These are phyloP conservation scores for Penicillium crustosum DNA, from an alignment of 2,329 filamentous ascomycete species.

Conservation along the genomic window DNA sequence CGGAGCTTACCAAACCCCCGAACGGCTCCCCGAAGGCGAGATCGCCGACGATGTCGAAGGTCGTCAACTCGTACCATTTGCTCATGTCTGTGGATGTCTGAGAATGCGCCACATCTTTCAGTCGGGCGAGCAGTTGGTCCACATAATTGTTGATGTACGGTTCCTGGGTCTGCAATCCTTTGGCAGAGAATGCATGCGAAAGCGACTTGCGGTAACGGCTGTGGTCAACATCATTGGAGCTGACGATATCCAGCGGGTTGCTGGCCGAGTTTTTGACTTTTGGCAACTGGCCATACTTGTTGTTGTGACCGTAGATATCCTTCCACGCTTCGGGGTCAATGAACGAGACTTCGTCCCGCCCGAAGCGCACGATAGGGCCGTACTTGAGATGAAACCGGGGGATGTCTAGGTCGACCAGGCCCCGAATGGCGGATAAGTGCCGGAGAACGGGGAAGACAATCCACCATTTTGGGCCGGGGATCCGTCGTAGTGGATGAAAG, in stretches of 20 bases:
- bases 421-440: constrained; percentile 10
- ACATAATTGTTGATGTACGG: constrained; percentile 33
- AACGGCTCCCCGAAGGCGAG: no score
- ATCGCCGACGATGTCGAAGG: no score
- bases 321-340: constrained; percentile 26
- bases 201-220: constrained; percentile 30
- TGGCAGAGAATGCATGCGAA: constrained; percentile 43
- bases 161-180: constrained; percentile 40
- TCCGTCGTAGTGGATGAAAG: constrained; percentile 11
- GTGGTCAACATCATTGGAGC: constrained; percentile 22
- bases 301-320: constrained; percentile 29
- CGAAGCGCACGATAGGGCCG: constrained; percentile 29
- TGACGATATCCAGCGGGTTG: constrained; percentile 12
- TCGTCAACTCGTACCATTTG: no score
- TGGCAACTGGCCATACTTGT: constrained; percentile 8
- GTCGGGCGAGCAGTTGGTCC: constrained; percentile 27
- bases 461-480: constrained; percentile 20
- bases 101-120: constrained; percentile 5
- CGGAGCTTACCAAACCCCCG: no score
- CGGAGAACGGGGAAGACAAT: constrained; percentile 17
- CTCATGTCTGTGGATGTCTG: no score
- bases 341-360: constrained; percentile 36
- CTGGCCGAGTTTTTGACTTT: constrained; percentile 8
- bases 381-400: constrained; percentile 10
- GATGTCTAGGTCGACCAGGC: constrained; percentile 10